Evolutionary conservation across 441 rosid genomes (phyloP).

Genomic region (Populus hybrid): DNA sequence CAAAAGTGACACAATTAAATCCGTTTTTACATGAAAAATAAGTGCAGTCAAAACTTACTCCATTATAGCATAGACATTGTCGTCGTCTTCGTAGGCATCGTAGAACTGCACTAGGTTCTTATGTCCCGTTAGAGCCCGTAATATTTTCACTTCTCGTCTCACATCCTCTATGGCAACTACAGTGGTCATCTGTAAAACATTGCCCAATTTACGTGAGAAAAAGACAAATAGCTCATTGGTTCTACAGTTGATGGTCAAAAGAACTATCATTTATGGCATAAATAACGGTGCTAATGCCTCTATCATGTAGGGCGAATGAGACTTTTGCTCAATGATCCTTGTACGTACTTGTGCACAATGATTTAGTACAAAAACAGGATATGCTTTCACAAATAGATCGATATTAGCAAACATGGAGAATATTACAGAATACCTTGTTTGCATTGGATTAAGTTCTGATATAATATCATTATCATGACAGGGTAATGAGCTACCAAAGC

Average conservation of each 20-base stretch:
- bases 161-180: constrained; percentile 90
- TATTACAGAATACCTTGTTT: no score
- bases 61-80: constrained; percentile 77
- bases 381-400: no score
- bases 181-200: constrained; percentile 70
- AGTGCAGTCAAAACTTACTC: constrained; percentile 48
- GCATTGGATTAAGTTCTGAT: no score
- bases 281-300: not conserved
- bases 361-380: no score
- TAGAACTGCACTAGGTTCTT: constrained; percentile 78
- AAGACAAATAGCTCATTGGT: not conserved
- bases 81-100: constrained; percentile 83
- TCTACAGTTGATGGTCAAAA: not conserved
- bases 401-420: no score
- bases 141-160: constrained; percentile 83
- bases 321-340: not conserved
- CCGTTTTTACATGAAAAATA: not conserved
- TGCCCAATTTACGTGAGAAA: constrained; percentile 5
- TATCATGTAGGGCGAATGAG: not conserved
- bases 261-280: not conserved
- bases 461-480: no score
- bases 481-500: not conserved
- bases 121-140: constrained; percentile 77
- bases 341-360: no score
- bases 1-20: not conserved